Conservation (phyloP, 2,329 filamentous ascomycete genomes). For the Talaromyces sp. region DNA sequence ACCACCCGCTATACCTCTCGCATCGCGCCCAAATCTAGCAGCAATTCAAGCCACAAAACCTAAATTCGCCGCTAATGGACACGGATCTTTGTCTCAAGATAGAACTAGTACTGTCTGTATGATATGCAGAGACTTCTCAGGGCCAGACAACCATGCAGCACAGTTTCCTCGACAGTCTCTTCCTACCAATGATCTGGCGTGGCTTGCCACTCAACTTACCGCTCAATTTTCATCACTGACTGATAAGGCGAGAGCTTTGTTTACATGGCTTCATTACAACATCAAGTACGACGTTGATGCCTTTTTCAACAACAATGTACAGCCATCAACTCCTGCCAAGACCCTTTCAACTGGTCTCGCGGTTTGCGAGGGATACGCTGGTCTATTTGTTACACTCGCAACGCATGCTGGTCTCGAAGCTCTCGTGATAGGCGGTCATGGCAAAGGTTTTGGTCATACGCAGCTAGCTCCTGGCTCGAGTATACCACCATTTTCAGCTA, state of each 20-base stretch:
- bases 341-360: conserved; percentile 73
- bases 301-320: conserved; percentile 69
- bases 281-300: conserved; percentile 74
- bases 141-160: conserved; percentile 69
- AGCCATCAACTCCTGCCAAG: conserved; percentile 62
- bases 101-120: conserved; percentile 53
- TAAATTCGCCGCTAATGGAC: conserved; percentile 22
- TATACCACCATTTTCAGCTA: conserved; percentile 58
- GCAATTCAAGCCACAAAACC: conserved; percentile 53
- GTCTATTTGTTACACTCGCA: conserved; percentile 73
- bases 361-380: conserved; percentile 88
- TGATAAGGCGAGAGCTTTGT: conserved; percentile 88
- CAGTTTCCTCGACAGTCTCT: conserved; percentile 69
- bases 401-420: conserved; percentile 73
- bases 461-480: conserved; percentile 59
- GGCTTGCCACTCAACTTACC: conserved; percentile 74
- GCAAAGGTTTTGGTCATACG: conserved; percentile 76
- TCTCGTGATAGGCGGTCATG: conserved; percentile 68
- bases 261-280: conserved; percentile 94
- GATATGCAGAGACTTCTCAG: conserved; percentile 81
- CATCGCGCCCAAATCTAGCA: conserved; percentile 55
- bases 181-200: conserved; percentile 62
- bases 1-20: conserved; percentile 49
- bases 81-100: conserved; percentile 13
- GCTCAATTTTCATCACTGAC: conserved; percentile 72